Base-by-base conservation (phyloP, 2,329 filamentous ascomycete genomes). In the Ilyonectria robusta region DNA sequence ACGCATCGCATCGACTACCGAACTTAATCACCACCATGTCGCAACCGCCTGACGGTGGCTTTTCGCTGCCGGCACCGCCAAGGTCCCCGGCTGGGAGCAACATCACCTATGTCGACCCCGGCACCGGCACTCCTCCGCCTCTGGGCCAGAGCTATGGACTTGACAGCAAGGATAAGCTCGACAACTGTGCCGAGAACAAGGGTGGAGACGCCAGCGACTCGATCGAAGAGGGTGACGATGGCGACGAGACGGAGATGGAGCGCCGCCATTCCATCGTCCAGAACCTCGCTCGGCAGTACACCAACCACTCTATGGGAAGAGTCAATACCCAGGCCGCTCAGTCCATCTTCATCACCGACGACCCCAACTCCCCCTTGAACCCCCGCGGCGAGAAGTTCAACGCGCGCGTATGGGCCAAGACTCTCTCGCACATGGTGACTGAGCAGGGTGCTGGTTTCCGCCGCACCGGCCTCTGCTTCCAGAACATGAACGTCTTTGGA, bases 401-500 rank as follows among this genome's bases (percentile, higher is more conserved):
- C 23, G 63, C 63, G 2, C 58, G 63, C 19, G 51, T 50, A 4
- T 66, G 63, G 63, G 63, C 63, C 29, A 66, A 66, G 58, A 61
- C 63, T 7, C 63, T 66, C 8, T 35, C 63, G 15, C 47, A 61
- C 42, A 57, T 42, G 46, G 29, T 66, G 9, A 56, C 57, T 23
- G 58, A 66, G 40, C 53, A 48, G 1, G 63, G 63, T 2, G 29
- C 19, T 2, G 63, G 63, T 29, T 66, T 66, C 37, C 63, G 63
- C 7, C 63, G 63, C 26, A 66, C 63, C 5, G 63, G 63, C 4
- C 63, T 66, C 53, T 66, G 63, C 58, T 66, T 66, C 46, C 58
- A 62, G 53, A 50, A 66, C 53, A 66, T 66, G 63, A 66, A 62
- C 53, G 63, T 66, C 7, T 66, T 66, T 21, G 63, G 63, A 3